Evolutionary conservation across 495 filamentous ascomycete species (phyloP).

Genomic region (Xanthoparmelia taractica): DNA sequence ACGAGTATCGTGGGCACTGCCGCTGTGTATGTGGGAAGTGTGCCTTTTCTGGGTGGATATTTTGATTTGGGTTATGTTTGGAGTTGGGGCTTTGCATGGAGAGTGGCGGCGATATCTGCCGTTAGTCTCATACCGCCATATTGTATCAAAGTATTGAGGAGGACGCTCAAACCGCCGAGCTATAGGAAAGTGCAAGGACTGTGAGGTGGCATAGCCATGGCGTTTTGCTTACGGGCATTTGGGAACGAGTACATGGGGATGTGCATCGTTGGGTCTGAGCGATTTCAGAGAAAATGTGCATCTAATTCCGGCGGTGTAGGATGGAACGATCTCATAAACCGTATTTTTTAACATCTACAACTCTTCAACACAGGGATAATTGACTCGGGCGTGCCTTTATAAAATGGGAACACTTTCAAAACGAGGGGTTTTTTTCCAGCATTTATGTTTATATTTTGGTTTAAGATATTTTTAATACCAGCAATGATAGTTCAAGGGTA

Average conservation of each 20-base stretch:
- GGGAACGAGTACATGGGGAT: not conserved
- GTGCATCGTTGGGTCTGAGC: not conserved
- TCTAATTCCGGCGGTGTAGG: not conserved
- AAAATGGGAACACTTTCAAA: no score
- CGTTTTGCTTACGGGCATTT: not conserved
- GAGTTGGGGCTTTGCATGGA: constrained; percentile 79
- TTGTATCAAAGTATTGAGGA: constrained; percentile 70
- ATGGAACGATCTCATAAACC: not conserved
- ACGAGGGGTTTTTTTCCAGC: no score
- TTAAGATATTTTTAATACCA: no score
- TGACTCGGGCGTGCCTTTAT: not conserved
- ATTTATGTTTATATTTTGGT: no score
- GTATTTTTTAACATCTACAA: not conserved
- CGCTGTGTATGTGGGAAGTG: constrained; percentile 65
- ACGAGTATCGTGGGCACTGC: constrained; percentile 73
- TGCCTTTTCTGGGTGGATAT: constrained; percentile 84
- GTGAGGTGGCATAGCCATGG: constrained; percentile 23
- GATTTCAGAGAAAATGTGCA: not conserved
- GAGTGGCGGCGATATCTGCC: constrained; percentile 67
- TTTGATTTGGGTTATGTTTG: constrained; percentile 80
- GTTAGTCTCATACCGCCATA: constrained; percentile 82
- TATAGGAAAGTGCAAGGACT: constrained; percentile 86
- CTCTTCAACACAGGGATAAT: not conserved
- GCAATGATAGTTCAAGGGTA: constrained; percentile 30
- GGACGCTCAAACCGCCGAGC: constrained; percentile 83